Conservation (phyloP, 352 stramenopile genomes). For the Pythium dissimile region DNA sequence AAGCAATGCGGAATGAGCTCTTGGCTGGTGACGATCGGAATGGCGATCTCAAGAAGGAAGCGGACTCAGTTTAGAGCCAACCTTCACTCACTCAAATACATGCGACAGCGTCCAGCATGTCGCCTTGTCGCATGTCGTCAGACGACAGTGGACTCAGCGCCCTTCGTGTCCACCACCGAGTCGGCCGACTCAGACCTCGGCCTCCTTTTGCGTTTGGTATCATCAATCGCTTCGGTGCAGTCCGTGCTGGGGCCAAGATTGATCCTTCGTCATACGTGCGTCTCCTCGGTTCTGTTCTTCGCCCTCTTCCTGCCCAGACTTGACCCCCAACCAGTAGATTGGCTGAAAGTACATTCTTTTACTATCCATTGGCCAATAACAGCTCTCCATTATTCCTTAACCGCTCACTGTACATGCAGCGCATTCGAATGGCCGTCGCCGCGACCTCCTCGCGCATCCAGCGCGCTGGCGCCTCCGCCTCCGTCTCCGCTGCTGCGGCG, state of each 20-base stretch:
- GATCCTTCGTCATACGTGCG: neutral
- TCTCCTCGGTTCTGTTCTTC: too few species aligned
- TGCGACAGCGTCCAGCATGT: neutral
- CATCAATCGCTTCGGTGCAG: too few species aligned
- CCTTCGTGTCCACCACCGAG: neutral
- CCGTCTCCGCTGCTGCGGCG: neutral
- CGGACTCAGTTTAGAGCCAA: neutral
- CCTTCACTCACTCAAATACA: neutral
- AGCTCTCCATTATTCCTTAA: neutral
- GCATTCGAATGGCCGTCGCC: slow-evolving; percentile 3
- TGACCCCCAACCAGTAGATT: neutral
- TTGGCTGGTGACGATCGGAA: neutral
- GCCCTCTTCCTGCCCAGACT: too few species aligned
- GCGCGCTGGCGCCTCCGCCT: neutral
- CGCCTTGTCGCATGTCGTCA: neutral
- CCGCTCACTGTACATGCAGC: neutral
- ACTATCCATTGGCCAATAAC: too few species aligned
- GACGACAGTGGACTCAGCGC: neutral
- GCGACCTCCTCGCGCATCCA: slow-evolving; percentile 4
- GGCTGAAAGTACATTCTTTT: neutral
- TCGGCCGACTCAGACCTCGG: too few species aligned
- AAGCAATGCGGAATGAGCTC: slow-evolving; percentile 10
- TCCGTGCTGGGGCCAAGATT: neutral
- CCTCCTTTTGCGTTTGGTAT: too few species aligned
- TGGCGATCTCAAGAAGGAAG: neutral